Conservation (phyloP, 257 asterid species). For the Solanum bulbocastanum region DNA sequence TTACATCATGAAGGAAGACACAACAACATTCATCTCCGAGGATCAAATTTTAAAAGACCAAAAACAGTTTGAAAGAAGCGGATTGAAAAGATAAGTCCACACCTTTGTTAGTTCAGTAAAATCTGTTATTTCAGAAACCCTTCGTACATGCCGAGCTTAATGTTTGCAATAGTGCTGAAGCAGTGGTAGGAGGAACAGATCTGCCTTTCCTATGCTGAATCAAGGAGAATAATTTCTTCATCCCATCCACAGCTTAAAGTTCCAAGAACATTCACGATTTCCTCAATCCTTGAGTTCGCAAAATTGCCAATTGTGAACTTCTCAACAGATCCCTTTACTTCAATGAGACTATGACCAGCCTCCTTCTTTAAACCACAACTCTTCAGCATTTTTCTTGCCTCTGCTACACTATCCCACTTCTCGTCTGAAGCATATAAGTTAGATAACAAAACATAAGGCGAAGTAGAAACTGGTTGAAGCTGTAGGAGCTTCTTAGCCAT, state of each 20-base stretch:
- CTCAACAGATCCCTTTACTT: conserved; percentile 32
- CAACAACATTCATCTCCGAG: not conserved
- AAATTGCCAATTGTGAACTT: conserved; percentile 42
- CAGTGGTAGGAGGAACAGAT: not conserved
- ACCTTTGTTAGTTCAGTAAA: not conserved
- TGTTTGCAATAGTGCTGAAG: not conserved
- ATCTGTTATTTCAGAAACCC: not conserved
- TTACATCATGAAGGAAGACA: not conserved
- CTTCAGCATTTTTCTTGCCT: conserved; percentile 44
- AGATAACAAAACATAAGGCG: conserved; percentile 57
- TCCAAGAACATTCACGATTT: conserved; percentile 22
- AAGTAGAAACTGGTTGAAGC: conserved; percentile 37
- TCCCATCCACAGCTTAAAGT: conserved; percentile 24
- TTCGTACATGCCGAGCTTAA: not conserved
- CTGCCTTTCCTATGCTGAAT: not conserved
- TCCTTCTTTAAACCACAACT: conserved; percentile 55
- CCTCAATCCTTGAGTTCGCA: conserved; percentile 39
- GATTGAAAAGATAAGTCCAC: not conserved
- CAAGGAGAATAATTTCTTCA: conserved; percentile 15
- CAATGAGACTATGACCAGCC: conserved; percentile 43
- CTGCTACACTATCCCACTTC: conserved; percentile 51
- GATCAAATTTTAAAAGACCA: not conserved
- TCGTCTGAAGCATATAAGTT: conserved; percentile 51
- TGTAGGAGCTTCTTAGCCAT: conserved; percentile 38
- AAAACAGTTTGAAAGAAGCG: not conserved